Base-by-base conservation (phyloP, 2,329 filamentous ascomycete species). In the Fusarium setosum region DNA sequence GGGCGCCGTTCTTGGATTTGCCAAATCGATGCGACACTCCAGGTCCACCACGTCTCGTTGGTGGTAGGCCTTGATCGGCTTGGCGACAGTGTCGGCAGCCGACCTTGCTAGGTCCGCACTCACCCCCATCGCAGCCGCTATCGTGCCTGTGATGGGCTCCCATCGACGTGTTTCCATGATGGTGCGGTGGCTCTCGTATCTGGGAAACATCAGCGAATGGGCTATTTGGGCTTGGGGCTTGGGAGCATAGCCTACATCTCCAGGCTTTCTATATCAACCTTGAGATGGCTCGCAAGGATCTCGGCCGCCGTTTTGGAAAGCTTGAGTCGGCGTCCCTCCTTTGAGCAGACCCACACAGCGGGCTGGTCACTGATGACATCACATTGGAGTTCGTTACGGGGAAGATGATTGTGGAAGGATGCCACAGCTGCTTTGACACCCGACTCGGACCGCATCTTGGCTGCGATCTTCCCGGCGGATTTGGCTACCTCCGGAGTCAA, bases 361-460 rank as follows among this genome's bases (percentile, higher is more conserved):
- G 52, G 24, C 3, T 51, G 17, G 3, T 29, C n/a, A 1, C 13
- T n/a, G 2, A 63, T 35, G 1, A 59, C 23, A 10, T 54, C 37
- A 5, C 47, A 63, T 1, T 24, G 35, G 17, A 63, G 41, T 9
- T 18, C 13, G 4, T 12, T 29, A 5, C 45, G 1, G 4, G 61
- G 61, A 0, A 63, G 32, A 35, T 59, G 59, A 0, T 24, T 61
- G 18, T 63, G 61, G 70, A 94, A 93, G 53, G 84, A 87, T 70
- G 86, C 83, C 0, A 84, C 88, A 2, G 89, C 91, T 31, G 84
- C 77, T 44, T 88, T 82, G 4, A 85, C 81, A 1, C 90, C 90
- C 3, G 76, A 79, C 82, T 94, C 91, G 55, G 86, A 80, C 10
- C 85, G 81, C 64, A 93, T 92, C 60, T 83, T 88, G 23, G 80